Conservation (phyloP, 352 stramenopile genomes). For the Phytophthora macrochlamydospora region DNA sequence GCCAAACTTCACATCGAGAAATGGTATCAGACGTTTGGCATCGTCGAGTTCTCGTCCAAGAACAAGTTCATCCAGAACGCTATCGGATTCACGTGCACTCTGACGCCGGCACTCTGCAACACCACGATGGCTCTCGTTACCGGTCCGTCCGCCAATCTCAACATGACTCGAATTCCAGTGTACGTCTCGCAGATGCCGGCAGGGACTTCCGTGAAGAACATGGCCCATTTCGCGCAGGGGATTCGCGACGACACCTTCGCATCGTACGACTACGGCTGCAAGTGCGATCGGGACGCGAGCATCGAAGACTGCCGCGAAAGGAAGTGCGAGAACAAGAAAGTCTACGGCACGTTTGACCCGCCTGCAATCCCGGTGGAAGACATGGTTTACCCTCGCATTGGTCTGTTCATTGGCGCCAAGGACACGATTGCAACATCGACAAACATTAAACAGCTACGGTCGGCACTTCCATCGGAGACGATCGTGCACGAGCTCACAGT, state of each 20-base stretch:
- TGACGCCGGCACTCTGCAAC: conserved; percentile 41
- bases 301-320: conserved; percentile 30
- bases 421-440: conserved; percentile 45
- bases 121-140: conserved; percentile 41
- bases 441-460: conserved; percentile 45
- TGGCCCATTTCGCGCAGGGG: conserved; percentile 53
- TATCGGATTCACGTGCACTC: conserved; percentile 39
- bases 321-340: conserved; percentile 50
- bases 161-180: conserved; percentile 47
- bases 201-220: conserved; percentile 61
- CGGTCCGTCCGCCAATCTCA: conserved; percentile 45
- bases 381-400: conserved; percentile 42
- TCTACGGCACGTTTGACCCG: conserved; percentile 49
- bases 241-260: conserved; percentile 55
- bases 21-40: conserved; percentile 36
- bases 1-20: too few species aligned
- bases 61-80: conserved; percentile 33
- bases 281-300: conserved; percentile 26
- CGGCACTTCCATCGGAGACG: conserved; percentile 37
- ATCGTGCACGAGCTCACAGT: conserved; percentile 44
- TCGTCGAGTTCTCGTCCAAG: conserved; percentile 40
- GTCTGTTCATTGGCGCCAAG: conserved; percentile 41
- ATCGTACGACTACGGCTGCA: conserved; percentile 57
- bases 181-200: conserved; percentile 60
- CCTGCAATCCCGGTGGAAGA: conserved; percentile 25